Conservation (phyloP, 164 flowering plant genomes). For the Brasenia schreberi region DNA sequence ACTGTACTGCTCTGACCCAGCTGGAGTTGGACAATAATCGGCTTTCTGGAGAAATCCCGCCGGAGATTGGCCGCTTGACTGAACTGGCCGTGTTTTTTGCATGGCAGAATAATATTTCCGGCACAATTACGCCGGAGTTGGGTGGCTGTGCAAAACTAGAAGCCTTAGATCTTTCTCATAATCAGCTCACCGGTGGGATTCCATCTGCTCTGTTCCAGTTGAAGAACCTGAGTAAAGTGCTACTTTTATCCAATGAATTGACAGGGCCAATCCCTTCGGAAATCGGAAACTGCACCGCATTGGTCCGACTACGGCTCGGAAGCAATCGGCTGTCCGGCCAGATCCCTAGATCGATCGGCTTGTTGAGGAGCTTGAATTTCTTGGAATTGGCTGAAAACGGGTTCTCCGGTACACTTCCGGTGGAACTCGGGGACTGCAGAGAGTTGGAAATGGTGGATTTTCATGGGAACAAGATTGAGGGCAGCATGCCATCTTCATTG, state of each 20-base stretch:
- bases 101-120: slow-evolving; percentile 50
- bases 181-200: slow-evolving; percentile 37
- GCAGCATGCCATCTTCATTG: slow-evolving; percentile 31
- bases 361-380: slow-evolving; percentile 26
- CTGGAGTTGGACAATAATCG: slow-evolving; percentile 47
- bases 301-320: slow-evolving; percentile 38
- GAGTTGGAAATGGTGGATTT: slow-evolving; percentile 46
- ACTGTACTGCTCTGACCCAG: slow-evolving; percentile 28
- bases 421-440: slow-evolving; percentile 36
- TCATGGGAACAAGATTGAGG: slow-evolving; percentile 33
- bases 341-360: slow-evolving; percentile 40
- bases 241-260: slow-evolving; percentile 37
- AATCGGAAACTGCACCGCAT: slow-evolving; percentile 34
- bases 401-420: slow-evolving; percentile 32
- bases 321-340: slow-evolving; percentile 32
- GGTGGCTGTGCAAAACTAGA: slow-evolving; percentile 35
- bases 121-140: slow-evolving; percentile 35
- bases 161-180: slow-evolving; percentile 45
- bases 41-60: slow-evolving; percentile 38
- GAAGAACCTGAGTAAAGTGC: slow-evolving; percentile 31
- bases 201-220: slow-evolving; percentile 34
- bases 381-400: slow-evolving; percentile 46
- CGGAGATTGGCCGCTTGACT: slow-evolving; percentile 28
- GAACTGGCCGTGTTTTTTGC: slow-evolving; percentile 44
- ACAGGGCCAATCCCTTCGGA: slow-evolving; percentile 42